Evolutionary conservation across 2,329 filamentous ascomycete species (phyloP).

Genomic region (Talaromyces sp.): DNA sequence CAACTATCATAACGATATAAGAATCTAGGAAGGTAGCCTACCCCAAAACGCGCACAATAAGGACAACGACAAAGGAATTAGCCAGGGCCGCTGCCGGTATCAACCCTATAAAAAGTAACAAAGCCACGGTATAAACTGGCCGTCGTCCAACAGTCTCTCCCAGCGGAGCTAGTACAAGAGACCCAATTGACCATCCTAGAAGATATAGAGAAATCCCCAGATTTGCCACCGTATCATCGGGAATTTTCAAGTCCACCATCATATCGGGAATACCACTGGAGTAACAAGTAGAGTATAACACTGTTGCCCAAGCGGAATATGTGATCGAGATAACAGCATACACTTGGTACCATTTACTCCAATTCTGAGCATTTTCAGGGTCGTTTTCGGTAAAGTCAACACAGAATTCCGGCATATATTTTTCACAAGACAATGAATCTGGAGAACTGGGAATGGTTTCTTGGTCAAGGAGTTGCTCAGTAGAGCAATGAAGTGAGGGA

Average conservation of each 20-base stretch:
- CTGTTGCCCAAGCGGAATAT: constrained; percentile 22
- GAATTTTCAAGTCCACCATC: constrained; percentile 55
- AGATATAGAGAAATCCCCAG: constrained; percentile 70
- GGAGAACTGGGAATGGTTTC: neutral
- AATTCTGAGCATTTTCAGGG: neutral
- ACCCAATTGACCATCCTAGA: constrained; percentile 63
- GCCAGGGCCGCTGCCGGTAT: constrained; percentile 64
- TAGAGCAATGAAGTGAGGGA: neutral
- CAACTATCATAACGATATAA: neutral
- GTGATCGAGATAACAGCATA: neutral
- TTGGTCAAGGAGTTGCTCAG: neutral
- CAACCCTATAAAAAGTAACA: constrained; percentile 57
- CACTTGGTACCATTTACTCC: neutral
- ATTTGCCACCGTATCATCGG: constrained; percentile 53
- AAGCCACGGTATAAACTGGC: constrained; percentile 58
- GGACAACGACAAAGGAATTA: neutral
- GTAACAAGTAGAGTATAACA: constrained; percentile 67
- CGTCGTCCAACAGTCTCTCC: constrained; percentile 23
- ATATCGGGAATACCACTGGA: constrained; percentile 64
- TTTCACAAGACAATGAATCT: neutral
- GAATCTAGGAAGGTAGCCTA: neutral
- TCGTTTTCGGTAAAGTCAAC: neutral
- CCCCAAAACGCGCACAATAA: neutral
- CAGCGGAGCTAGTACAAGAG: constrained; percentile 63
- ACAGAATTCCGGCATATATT: neutral